Evolutionary conservation across 164 flowering plant genomes (phyloP).

Genomic region (Vitis rotundifolia): DNA sequence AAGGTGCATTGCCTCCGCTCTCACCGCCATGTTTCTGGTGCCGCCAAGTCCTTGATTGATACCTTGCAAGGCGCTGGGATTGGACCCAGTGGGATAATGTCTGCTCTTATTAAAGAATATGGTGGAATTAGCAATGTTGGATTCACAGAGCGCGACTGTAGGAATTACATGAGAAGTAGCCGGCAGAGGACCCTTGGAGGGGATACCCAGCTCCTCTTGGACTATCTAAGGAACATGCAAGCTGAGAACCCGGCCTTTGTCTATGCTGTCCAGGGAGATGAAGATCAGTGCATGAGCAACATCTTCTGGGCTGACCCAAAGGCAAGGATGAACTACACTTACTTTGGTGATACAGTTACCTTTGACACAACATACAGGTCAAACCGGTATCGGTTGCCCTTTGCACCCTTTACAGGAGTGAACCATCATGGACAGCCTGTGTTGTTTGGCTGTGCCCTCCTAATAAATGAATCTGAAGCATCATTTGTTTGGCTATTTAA

Average conservation of each 20-base stretch:
- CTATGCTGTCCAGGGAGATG: slow-evolving; percentile 45
- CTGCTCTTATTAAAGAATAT: slow-evolving; percentile 37
- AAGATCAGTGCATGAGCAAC: slow-evolving; percentile 40
- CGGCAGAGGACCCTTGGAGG: slow-evolving; percentile 42
- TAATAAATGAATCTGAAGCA: slow-evolving; percentile 38
- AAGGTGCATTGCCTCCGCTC: slow-evolving; percentile 40
- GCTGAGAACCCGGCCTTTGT: slow-evolving; percentile 42
- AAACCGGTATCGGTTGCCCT: slow-evolving; percentile 38
- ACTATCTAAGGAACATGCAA: slow-evolving; percentile 29
- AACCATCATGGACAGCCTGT: slow-evolving; percentile 53
- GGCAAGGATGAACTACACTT: slow-evolving; percentile 35
- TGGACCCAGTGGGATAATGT: slow-evolving; percentile 44
- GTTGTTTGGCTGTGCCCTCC: slow-evolving; percentile 51
- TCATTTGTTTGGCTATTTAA: slow-evolving; percentile 50
- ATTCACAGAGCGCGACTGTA: slow-evolving; percentile 37
- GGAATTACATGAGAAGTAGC: slow-evolving; percentile 45
- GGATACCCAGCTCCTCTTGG: slow-evolving; percentile 33
- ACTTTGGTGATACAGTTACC: slow-evolving; percentile 49
- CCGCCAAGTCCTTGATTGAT: slow-evolving; percentile 40
- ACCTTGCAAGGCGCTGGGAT: slow-evolving; percentile 46
- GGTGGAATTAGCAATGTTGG: slow-evolving; percentile 42
- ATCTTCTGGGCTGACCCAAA: slow-evolving; percentile 46
- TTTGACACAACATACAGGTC: slow-evolving; percentile 48
- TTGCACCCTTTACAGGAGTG: slow-evolving; percentile 47
- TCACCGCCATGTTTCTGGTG: slow-evolving; percentile 38